A percentile compares a stretch with the other conserved stretches of the same genome.
Conservation (phyloP, 2,329 filamentous ascomycete genomes). For the Teratosphaeria destructans region DNA sequence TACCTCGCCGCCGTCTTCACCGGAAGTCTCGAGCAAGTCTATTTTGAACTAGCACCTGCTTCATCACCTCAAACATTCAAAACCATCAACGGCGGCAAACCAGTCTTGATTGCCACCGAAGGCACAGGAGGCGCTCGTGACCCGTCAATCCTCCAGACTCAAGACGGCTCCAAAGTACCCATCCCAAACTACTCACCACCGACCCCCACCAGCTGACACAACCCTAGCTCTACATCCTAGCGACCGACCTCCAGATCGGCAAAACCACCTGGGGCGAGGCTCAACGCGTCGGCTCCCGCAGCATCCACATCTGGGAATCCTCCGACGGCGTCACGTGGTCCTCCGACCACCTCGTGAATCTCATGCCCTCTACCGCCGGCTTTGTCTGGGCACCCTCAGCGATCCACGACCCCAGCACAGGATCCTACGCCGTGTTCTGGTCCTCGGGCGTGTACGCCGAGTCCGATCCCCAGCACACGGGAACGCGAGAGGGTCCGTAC, state of each 20-base stretch:
- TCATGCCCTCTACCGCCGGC: not conserved
- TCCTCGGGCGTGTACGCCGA: not conserved
- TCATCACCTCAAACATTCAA: not conserved
- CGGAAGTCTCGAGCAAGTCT: not conserved
- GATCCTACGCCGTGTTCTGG: not conserved
- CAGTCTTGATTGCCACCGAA: not conserved
- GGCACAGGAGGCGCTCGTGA: not conserved
- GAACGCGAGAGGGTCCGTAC: not conserved
- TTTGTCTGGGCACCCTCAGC: not conserved
- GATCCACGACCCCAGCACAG: not conserved
- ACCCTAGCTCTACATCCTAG: not conserved
- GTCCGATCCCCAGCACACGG: not conserved
- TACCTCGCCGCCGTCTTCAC: not conserved
- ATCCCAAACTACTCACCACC: not conserved
- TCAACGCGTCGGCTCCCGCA: not conserved
- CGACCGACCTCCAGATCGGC: not conserved
- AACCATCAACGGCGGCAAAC: not conserved
- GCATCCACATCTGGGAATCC: not conserved
- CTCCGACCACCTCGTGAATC: not conserved
- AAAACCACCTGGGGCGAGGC: not conserved
- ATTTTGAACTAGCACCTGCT: not conserved
- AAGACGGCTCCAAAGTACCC: not conserved
- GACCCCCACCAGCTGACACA: not conserved
- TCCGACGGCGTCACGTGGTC: not conserved
- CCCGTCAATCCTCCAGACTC: not conserved